Conservation (phyloP, 1,284 basidiomycete species). For the Heterobasidion parviporum region DNA sequence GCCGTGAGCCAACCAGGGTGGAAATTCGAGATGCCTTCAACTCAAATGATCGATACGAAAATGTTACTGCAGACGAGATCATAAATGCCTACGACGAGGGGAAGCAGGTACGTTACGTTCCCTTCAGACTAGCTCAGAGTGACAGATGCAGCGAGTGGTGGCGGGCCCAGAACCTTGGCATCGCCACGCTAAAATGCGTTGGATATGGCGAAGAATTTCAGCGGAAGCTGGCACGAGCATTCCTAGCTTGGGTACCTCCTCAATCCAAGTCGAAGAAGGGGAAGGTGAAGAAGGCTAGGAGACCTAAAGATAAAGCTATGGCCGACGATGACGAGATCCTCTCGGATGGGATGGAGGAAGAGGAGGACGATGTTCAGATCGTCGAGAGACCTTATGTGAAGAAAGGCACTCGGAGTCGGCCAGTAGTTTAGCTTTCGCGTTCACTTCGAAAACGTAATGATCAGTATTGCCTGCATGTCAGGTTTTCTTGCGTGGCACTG, state of each 20-base stretch:
- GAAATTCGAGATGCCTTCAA: slow-evolving; percentile 5
- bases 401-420: background rate
- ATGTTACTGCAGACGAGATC: slow-evolving; percentile 10
- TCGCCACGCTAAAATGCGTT: slow-evolving; percentile 16
- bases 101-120: slow-evolving; percentile 9
- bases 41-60: background rate
- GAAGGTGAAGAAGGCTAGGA: background rate
- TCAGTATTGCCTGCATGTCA: too few relatives aligned
- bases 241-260: background rate
- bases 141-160: background rate
- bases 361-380: background rate
- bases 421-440: slow-evolving; percentile 10
- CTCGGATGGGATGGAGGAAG: background rate
- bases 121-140: background rate
- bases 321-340: background rate
- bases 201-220: slow-evolving; percentile 16
- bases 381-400: background rate
- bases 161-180: slow-evolving; percentile 9
- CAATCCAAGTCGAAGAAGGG: background rate
- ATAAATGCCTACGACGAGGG: slow-evolving; percentile 13
- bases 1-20: slow-evolving; percentile 10
- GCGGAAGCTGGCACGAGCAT: background rate
- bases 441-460: too few relatives aligned
- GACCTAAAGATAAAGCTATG: background rate
- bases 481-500: too few relatives aligned